A percentile compares a stretch with the other conserved stretches of the same genome.
These are phyloP conservation scores for Colletotrichum salicis DNA, from an alignment of 2,329 filamentous ascomycete genomes.

Conservation along the genomic window DNA sequence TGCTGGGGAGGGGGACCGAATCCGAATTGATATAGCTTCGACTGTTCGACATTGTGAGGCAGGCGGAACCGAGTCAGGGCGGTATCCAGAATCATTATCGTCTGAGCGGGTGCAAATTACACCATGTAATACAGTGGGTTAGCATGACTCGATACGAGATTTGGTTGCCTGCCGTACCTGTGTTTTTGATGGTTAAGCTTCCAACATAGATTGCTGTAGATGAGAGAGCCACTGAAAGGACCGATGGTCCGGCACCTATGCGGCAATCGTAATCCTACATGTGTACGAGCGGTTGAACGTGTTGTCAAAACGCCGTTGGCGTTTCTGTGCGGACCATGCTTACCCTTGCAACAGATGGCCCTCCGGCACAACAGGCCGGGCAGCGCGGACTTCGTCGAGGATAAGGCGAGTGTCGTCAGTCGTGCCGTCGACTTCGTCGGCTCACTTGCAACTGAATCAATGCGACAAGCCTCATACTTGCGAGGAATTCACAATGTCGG, in stretches of 20 bases:
- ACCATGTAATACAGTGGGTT: background rate
- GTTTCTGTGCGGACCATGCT: too few relatives aligned
- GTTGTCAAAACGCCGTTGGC: too few relatives aligned
- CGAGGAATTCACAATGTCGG: too few relatives aligned
- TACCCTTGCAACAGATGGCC: too few relatives aligned
- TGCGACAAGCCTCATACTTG: too few relatives aligned
- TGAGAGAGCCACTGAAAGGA: background rate
- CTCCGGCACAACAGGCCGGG: too few relatives aligned
- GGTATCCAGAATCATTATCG: background rate
- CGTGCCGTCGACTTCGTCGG: too few relatives aligned
- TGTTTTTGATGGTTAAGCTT: background rate
- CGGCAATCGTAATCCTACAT: background rate
- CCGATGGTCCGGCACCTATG: background rate
- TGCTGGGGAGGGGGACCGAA: background rate
- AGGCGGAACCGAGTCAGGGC: background rate
- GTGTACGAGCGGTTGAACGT: background rate
- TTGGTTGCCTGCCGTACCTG: background rate
- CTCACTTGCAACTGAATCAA: too few relatives aligned
- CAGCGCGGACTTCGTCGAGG: too few relatives aligned
- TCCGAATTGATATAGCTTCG: background rate
- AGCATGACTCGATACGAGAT: background rate
- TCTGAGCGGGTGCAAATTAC: background rate
- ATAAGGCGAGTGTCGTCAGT: too few relatives aligned
- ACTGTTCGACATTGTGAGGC: too few relatives aligned
- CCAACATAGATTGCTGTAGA: background rate